A percentile compares a stretch with the other conserved stretches of the same genome.
Evolutionary conservation across 2,329 filamentous ascomycete species (phyloP).

Genomic region (Leptographium wingfieldii): DNA sequence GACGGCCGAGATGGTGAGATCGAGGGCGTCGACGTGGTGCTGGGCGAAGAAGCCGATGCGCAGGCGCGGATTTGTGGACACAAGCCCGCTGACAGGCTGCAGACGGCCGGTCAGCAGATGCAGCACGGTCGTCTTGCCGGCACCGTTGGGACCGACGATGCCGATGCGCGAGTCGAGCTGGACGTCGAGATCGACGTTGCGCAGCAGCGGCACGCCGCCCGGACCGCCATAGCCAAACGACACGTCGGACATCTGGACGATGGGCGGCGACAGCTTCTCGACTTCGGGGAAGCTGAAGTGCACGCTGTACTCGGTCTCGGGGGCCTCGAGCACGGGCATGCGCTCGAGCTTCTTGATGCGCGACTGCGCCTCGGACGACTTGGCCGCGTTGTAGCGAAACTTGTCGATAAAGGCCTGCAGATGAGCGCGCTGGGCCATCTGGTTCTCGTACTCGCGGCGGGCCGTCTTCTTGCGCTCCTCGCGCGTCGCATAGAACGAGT

Average conservation of each 20-base stretch:
- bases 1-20: constrained; percentile 78
- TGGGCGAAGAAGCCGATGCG: constrained; percentile 96
- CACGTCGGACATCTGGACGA: constrained; percentile 92
- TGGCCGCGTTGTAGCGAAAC: constrained; percentile 97
- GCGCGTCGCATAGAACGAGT: constrained; percentile 92
- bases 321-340: constrained; percentile 83
- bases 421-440: constrained; percentile 88
- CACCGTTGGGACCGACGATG: constrained; percentile 98
- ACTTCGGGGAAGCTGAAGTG: constrained; percentile 97
- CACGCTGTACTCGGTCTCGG: constrained; percentile 88
- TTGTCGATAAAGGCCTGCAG: constrained; percentile 98
- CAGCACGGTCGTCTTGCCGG: constrained; percentile 95
- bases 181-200: constrained; percentile 85
- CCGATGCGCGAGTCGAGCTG: constrained; percentile 97
- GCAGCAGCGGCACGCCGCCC: constrained; percentile 65
- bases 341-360: constrained; percentile 98
- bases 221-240: constrained; percentile 78
- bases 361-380: constrained; percentile 95
- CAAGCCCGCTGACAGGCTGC: constrained; percentile 61
- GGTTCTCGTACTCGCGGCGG: constrained; percentile 95
- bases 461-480: constrained; percentile 95
- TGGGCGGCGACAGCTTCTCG: constrained; percentile 92
- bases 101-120: constrained; percentile 92
- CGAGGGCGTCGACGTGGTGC: constrained; percentile 93
- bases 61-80: constrained; percentile 78